These are phyloP conservation scores for Apophysomyces elegans DNA, from an alignment of 371 early-diverging fungal species.

Conservation along the genomic window DNA sequence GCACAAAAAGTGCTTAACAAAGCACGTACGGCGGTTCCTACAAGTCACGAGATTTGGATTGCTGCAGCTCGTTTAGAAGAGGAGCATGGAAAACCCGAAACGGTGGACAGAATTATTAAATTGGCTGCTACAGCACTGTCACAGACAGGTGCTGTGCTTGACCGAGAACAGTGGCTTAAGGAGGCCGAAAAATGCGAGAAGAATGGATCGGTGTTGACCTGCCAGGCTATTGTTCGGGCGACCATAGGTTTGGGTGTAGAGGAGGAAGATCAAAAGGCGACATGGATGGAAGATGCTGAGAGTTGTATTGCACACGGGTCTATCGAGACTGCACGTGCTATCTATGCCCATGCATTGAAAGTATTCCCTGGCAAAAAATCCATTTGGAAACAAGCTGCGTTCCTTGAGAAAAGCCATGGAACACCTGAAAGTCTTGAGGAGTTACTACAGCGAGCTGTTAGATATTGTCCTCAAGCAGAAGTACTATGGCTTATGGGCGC, in stretches of 20 bases:
- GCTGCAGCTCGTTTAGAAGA: conserved; percentile 94
- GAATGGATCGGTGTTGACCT: conserved; percentile 77
- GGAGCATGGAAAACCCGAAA: conserved; percentile 69
- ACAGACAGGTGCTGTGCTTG: conserved; percentile 70
- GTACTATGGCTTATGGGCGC: conserved; percentile 97
- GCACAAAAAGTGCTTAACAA: conserved; percentile 89
- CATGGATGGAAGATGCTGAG: conserved; percentile 94
- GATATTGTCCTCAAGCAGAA: conserved; percentile 91
- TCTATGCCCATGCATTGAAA: conserved; percentile 84
- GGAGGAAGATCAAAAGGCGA: conserved; percentile 77
- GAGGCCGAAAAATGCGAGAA: conserved; percentile 88
- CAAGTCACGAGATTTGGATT: conserved; percentile 95
- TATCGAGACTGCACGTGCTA: conserved; percentile 85
- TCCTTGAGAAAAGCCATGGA: conserved; percentile 88
- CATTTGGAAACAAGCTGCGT: conserved; percentile 89
- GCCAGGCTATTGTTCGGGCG: conserved; percentile 84
- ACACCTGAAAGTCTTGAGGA: conserved; percentile 78
- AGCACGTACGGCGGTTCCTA: conserved; percentile 86
- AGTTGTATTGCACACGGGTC: conserved; percentile 65
- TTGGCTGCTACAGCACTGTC: conserved; percentile 74
- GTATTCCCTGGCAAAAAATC: conserved; percentile 79
- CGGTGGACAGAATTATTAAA: conserved; percentile 73
- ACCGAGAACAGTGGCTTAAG: conserved; percentile 90
- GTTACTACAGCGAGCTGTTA: conserved; percentile 83
- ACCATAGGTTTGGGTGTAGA: conserved; percentile 85